Conservation (phyloP, 441 rosid species). For the Erodium chrysanthum region DNA sequence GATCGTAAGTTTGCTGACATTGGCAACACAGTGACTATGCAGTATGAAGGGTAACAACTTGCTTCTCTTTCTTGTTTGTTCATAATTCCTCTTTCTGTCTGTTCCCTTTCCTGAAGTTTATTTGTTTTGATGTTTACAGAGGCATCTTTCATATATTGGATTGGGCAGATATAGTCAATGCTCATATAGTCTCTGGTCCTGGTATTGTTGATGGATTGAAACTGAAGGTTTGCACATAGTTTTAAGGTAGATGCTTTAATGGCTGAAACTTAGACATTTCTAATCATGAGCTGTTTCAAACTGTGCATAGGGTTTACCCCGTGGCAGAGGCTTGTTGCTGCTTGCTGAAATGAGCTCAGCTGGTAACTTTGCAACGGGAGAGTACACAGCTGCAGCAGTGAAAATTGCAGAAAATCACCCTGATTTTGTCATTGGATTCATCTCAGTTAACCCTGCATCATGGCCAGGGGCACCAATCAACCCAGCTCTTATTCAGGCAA, state of each 20-base stretch:
- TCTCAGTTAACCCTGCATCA: constrained; percentile 86
- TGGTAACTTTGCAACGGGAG: constrained; percentile 88
- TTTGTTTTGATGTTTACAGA: constrained; percentile 32
- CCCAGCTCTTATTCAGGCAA: constrained; percentile 88
- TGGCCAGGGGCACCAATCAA: constrained; percentile 75
- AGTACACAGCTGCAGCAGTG: constrained; percentile 80
- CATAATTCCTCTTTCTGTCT: neutral
- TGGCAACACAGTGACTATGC: constrained; percentile 94
- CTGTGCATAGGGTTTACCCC: constrained; percentile 62
- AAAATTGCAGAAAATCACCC: constrained; percentile 88
- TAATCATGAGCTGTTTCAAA: neutral
- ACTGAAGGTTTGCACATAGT: constrained; percentile 46
- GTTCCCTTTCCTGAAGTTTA: constrained; percentile 1
- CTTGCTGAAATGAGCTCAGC: constrained; percentile 99
- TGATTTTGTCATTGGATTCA: constrained; percentile 89
- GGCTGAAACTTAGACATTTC: neutral
- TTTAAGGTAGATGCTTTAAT: neutral
- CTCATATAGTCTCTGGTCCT: constrained; percentile 74
- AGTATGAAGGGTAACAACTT: constrained; percentile 67
- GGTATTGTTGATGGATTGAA: constrained; percentile 86
- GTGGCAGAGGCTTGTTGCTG: constrained; percentile 77
- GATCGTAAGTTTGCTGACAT: constrained; percentile 96
- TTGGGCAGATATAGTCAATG: constrained; percentile 91
- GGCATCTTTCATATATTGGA: constrained; percentile 73
- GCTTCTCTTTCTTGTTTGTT: neutral